Percentiles rank a stretch among this genome's conserved stretches.
Evolutionary conservation across 2,329 filamentous ascomycete genomes (phyloP).

Genomic region (Penicillium nordicum): DNA sequence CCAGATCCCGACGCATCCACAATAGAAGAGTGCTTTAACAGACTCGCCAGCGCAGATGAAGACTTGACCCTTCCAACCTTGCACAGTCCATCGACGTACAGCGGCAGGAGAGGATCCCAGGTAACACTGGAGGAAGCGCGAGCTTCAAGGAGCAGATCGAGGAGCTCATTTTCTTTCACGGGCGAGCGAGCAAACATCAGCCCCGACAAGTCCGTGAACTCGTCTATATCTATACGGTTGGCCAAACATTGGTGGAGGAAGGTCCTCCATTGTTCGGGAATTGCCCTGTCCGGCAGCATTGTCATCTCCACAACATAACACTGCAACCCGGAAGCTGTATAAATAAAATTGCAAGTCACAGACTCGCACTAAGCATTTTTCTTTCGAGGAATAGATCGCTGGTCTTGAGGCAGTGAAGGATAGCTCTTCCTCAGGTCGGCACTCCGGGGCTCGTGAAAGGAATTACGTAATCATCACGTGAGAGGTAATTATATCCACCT

Average conservation of each 20-base stretch:
- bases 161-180: conserved; percentile 31
- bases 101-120: conserved; percentile 44
- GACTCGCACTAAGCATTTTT: neutral
- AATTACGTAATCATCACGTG: neutral
- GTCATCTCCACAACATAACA: conserved; percentile 14
- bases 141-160: conserved; percentile 37
- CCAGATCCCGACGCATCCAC: conserved; percentile 16
- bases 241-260: conserved; percentile 38
- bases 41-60: conserved; percentile 32
- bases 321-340: neutral
- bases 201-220: conserved; percentile 39
- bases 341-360: neutral
- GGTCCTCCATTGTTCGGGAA: conserved; percentile 36
- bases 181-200: conserved; percentile 33
- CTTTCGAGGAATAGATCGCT: neutral
- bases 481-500: accelerated
- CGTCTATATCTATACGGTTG: conserved; percentile 36
- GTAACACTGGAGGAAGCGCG: conserved; percentile 31
- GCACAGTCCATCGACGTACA: conserved; percentile 40
- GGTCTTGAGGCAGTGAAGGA: neutral
- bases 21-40: conserved; percentile 38
- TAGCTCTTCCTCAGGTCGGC: conserved; percentile 2
- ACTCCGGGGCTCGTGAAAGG: neutral
- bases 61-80: conserved; percentile 33
- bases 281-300: conserved; percentile 23